Conservation (phyloP, 306 rosid genomes). For the Prunus davidiana region DNA sequence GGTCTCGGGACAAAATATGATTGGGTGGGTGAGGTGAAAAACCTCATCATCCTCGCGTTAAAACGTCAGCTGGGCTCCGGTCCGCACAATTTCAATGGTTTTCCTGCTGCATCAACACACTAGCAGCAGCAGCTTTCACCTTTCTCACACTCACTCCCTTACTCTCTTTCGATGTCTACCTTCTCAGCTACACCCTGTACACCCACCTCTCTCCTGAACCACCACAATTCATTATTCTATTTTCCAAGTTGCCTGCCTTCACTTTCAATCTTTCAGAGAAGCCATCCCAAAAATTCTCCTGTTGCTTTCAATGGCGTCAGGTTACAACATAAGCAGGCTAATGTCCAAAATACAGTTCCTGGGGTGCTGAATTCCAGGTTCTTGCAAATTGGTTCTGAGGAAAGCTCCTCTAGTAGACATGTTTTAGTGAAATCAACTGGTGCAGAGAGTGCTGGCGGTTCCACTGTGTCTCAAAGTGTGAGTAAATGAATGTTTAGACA, state of each 20-base stretch:
- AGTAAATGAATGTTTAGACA: neutral
- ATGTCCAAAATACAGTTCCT: conserved; percentile 10
- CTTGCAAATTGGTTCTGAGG: conserved; percentile 37
- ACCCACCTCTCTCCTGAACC: conserved; percentile 25
- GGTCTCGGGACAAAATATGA: too few relatives aligned
- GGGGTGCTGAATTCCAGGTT: conserved; percentile 25
- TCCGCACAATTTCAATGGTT: conserved; percentile 19
- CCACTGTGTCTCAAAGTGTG: conserved; percentile 51
- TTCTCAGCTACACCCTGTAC: neutral
- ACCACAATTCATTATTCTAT: conserved; percentile 19
- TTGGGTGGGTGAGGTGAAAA: neutral
- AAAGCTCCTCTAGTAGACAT: conserved; percentile 23
- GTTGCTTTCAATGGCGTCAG: conserved; percentile 32
- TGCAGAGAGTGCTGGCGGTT: conserved; percentile 42
- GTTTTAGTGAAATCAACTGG: conserved; percentile 40
- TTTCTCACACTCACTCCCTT: neutral
- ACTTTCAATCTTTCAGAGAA: conserved; percentile 3
- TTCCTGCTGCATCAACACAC: neutral
- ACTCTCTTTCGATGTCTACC: conserved; percentile 50
- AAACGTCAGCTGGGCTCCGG: neutral
- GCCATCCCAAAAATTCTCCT: conserved; percentile 15
- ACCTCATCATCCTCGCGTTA: neutral
- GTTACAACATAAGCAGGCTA: conserved; percentile 1
- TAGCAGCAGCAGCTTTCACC: neutral
- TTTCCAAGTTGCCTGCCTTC: neutral